These are phyloP conservation scores for Fomitopsis palustris DNA, from an alignment of 1,284 basidiomycete genomes.

Conservation along the genomic window DNA sequence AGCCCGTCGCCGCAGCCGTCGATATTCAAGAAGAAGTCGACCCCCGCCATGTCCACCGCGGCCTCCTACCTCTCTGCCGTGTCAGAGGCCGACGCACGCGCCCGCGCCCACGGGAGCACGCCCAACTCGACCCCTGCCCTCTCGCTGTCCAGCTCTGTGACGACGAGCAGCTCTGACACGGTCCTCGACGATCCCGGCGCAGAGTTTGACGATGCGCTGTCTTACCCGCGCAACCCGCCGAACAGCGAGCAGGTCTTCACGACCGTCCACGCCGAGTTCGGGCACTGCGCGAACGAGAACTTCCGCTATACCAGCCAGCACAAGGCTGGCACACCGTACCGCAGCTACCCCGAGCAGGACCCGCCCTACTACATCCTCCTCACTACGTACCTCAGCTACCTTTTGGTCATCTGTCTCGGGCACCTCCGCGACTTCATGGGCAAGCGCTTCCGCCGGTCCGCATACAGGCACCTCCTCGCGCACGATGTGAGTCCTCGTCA, in stretches of 20 bases:
- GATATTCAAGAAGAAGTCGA: slow-evolving; percentile 61
- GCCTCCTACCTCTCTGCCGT: slow-evolving; percentile 71
- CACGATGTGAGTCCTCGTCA: slow-evolving; percentile 59
- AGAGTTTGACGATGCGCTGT: slow-evolving; percentile 50
- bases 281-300: slow-evolving; percentile 72
- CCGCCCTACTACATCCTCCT: slow-evolving; percentile 90
- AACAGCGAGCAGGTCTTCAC: slow-evolving; percentile 74
- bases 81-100: slow-evolving; percentile 64
- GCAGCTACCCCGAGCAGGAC: slow-evolving; percentile 62
- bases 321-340: slow-evolving; percentile 43
- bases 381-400: slow-evolving; percentile 90
- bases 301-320: slow-evolving; percentile 71
- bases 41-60: slow-evolving; percentile 53
- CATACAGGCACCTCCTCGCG: slow-evolving; percentile 82
- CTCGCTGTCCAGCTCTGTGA: slow-evolving; percentile 67
- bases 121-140: slow-evolving; percentile 60
- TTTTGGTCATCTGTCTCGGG: slow-evolving; percentile 86
- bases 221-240: slow-evolving; percentile 57
- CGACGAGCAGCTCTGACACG: slow-evolving; percentile 61
- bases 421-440: slow-evolving; percentile 96
- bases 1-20: slow-evolving; percentile 44
- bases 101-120: slow-evolving; percentile 39
- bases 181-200: slow-evolving; percentile 49
- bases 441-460: slow-evolving; percentile 72
- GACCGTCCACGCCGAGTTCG: slow-evolving; percentile 83